Base-by-base conservation (phyloP, 371 early-diverging fungal genomes). In the Nematocida displodere region DNA sequence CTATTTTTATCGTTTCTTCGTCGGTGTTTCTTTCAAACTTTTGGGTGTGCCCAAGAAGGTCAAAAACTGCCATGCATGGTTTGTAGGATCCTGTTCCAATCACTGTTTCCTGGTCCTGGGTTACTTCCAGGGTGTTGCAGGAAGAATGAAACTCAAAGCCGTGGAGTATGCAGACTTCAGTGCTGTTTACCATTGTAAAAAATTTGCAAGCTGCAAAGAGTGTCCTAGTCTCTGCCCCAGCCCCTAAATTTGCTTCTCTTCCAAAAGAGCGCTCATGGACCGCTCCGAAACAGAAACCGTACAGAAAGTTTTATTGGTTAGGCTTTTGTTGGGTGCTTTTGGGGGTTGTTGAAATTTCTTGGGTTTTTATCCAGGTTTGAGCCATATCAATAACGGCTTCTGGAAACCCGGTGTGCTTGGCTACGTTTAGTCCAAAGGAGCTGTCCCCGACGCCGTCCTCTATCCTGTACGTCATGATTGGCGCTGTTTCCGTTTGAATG, bases 361-460 rank as follows among this genome's bases (percentile, higher is more conserved):
- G n/a, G n/a, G n/a, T n/a, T n/a, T n/a, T n/a, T n/a, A n/a, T n/a
- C n/a, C n/a, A n/a, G n/a, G n/a, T n/a, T n/a, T n/a, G n/a, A n/a
- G n/a, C n/a, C n/a, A n/a, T n/a, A n/a, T n/a, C 31, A 0, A 84
- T 47, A 11, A 82, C 82, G 26, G 71, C 68, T 11, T 80, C 82
- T 0, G 99, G 97, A 79, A 97, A 97, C 49, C 89, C 87, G 3
- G 93, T 95, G 67, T 91, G 77, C 82, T 92, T 89, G 1, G 97
- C 97, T 3, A 96, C 96, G 76, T 95, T 94, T 66, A 97, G 92
- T 56, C 97, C 99, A 86, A 94, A 96, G 78, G 93, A 92, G 77
- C 91, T 90, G 83, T 95, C 92, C 77, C 94, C 92, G 0, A 90
- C 86, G 17, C 94, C 92, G 80, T 78, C 75, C 49, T 52, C 79